Percentiles rank a stretch among this genome's conserved stretches.
Evolutionary conservation across 768 basidiomycete species (phyloP).

Genomic region (Austroboletus eburneus): DNA sequence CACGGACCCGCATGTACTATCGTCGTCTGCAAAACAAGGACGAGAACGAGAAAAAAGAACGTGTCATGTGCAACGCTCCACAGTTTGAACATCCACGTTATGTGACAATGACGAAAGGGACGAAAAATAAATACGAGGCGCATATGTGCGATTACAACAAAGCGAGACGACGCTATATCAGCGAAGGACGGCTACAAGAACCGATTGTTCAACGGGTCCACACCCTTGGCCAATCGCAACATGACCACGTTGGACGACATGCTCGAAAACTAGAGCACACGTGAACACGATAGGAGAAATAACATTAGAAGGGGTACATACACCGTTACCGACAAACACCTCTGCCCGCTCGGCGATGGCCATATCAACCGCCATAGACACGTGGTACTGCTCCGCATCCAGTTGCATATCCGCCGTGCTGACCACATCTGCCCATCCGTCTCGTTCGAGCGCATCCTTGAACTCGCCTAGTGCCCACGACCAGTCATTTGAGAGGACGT

Average conservation of each 20-base stretch:
- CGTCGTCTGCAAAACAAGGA: no score
- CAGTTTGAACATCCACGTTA: no score
- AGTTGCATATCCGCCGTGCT: constrained; percentile 40
- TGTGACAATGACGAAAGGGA: no score
- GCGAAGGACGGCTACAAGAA: no score
- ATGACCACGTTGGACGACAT: constrained; percentile 48
- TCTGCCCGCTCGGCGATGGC: constrained; percentile 53
- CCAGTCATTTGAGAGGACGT: constrained; percentile 51
- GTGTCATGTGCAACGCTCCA: no score
- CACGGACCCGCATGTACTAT: no score
- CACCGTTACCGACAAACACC: constrained; percentile 61
- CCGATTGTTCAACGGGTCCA: constrained; percentile 34
- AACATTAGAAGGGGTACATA: constrained; percentile 30
- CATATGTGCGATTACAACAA: no score
- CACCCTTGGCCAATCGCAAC: constrained; percentile 42
- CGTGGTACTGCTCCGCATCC: constrained; percentile 41
- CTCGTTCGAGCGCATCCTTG: constrained; percentile 33
- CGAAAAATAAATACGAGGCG: no score
- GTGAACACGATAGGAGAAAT: no score
- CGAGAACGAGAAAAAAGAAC: no score
- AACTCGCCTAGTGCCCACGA: constrained; percentile 40
- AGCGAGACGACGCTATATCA: no score
- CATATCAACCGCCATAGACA: constrained; percentile 57
- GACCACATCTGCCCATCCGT: constrained; percentile 49
- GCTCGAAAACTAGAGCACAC: constrained; percentile 44